Evolutionary conservation across 2,329 filamentous ascomycete genomes (phyloP).

Genomic region (Xylariaceae sp.): DNA sequence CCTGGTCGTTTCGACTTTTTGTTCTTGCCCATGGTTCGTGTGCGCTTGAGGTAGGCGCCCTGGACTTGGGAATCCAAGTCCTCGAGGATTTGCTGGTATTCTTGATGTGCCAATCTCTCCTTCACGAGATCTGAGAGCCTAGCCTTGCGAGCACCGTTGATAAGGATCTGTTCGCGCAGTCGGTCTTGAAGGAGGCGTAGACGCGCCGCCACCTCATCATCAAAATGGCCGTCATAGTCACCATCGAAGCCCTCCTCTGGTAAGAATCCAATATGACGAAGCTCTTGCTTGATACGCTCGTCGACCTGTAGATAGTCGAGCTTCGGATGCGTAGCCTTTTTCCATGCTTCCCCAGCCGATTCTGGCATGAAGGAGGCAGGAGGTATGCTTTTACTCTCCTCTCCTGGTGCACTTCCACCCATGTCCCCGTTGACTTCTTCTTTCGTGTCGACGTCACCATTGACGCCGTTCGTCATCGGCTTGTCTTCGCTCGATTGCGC

Average conservation of each 20-base stretch:
- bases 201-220: slow-evolving; percentile 92
- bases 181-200: slow-evolving; percentile 84
- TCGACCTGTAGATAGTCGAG: slow-evolving; percentile 88
- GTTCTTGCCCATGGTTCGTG: slow-evolving; percentile 89
- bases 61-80: slow-evolving; percentile 96
- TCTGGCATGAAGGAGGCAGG: slow-evolving; percentile 83
- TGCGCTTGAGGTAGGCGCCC: slow-evolving; percentile 93
- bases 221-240: slow-evolving; percentile 87
- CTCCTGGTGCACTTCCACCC: slow-evolving; percentile 47
- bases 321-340: slow-evolving; percentile 75
- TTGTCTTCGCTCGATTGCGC: slow-evolving; percentile 62
- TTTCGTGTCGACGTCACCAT: slow-evolving; percentile 53
- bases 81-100: slow-evolving; percentile 95
- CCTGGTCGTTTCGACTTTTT: slow-evolving; percentile 87
- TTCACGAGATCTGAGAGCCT: slow-evolving; percentile 86
- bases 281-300: slow-evolving; percentile 87
- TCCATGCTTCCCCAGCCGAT: slow-evolving; percentile 77
- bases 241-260: slow-evolving; percentile 68
- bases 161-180: slow-evolving; percentile 80
- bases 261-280: slow-evolving; percentile 89
- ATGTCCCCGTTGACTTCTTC: slow-evolving; percentile 61
- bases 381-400: slow-evolving; percentile 56
- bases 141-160: slow-evolving; percentile 90
- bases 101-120: slow-evolving; percentile 93
- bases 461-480: slow-evolving; percentile 58